These are phyloP conservation scores for Benincasa hispida DNA, from an alignment of 306 rosid species.

Conservation along the genomic window DNA sequence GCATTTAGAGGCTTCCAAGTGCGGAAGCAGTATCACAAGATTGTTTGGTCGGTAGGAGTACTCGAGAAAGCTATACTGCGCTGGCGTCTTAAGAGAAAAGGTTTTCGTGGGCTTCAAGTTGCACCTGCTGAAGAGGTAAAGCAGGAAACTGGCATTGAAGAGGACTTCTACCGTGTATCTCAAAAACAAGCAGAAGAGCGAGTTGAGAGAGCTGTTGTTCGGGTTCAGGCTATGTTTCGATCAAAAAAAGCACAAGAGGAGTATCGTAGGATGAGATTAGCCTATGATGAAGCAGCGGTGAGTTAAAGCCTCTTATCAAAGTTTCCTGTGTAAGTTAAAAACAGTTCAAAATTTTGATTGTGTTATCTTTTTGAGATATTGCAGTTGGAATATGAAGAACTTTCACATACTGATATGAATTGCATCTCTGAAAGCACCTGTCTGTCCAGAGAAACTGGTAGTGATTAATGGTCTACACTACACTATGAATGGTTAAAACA, in stretches of 20 bases:
- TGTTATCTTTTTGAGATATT: slow-evolving; percentile 15
- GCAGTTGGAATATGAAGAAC: slow-evolving; percentile 63
- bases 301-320: neutral
- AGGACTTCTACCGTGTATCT: slow-evolving; percentile 61
- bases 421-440: slow-evolving; percentile 18
- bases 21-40: slow-evolving; percentile 68
- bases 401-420: slow-evolving; percentile 41
- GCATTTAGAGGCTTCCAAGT: slow-evolving; percentile 67
- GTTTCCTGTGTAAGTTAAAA: neutral
- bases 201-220: slow-evolving; percentile 54
- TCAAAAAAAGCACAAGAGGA: slow-evolving; percentile 87
- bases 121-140: slow-evolving; percentile 20
- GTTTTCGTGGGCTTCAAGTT: slow-evolving; percentile 76
- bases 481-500: slow-evolving; percentile 21
- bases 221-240: slow-evolving; percentile 87
- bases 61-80: slow-evolving; percentile 84
- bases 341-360: neutral
- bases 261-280: slow-evolving; percentile 75
- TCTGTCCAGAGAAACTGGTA: neutral
- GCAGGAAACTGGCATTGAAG: slow-evolving; percentile 47
- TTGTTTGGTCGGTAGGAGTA: slow-evolving; percentile 83
- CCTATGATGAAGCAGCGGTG: slow-evolving; percentile 61
- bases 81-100: slow-evolving; percentile 85
- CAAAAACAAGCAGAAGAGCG: slow-evolving; percentile 84
- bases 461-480: neutral